Evolutionary conservation across 768 basidiomycete genomes (phyloP), one percentile per base, ranked within the genome.

Genomic region (Phylloporus rhodoxanthus): DNA sequence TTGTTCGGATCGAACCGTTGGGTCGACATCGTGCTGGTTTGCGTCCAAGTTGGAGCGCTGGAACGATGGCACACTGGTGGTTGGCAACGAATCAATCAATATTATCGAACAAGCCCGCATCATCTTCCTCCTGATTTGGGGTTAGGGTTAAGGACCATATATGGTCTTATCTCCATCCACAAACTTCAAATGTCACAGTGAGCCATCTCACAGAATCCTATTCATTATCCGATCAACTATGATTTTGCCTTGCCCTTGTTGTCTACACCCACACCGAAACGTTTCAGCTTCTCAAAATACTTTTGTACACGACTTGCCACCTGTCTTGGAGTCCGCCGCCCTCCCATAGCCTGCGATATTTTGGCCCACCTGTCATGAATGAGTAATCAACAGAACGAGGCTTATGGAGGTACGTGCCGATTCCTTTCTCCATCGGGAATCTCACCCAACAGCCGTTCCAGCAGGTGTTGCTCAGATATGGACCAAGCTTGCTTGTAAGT

Each of bases 231-330:
- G 1, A 56, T 43, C 47, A 45, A 21, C 45, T 60, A 56, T 41
- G 50, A 56, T 46, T 61, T 59, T 21, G 48, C 49, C 48, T 63
- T 61, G 33, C 47, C 60, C 47, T 56, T 64, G 45, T 47, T 50
- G 29, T 69, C 68, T 29, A 75, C 63, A 23, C 73, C 76, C 43
- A 84, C 58, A 30, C 87, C 87, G 64, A 82, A 89, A 55, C 78
- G 77, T 68, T 83, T 87, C 65, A 91, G 65, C 72, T 90, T 91
- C 63, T 85, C 85, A 64, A 88, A 84, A 66, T 90, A 91, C 67
- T 91, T 91, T 58, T 91, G 89, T 47, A 91, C 88, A 15, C 87
- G 78, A 70, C 86, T 89, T 32, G 87, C 87, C n/a, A 91, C 89
- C 70, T 91, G 89, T 52, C 87, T 70, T 4, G 88, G 82, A 4